Evolutionary conservation across 257 asterid species (phyloP).

Genomic region (Agastache rugosa): DNA sequence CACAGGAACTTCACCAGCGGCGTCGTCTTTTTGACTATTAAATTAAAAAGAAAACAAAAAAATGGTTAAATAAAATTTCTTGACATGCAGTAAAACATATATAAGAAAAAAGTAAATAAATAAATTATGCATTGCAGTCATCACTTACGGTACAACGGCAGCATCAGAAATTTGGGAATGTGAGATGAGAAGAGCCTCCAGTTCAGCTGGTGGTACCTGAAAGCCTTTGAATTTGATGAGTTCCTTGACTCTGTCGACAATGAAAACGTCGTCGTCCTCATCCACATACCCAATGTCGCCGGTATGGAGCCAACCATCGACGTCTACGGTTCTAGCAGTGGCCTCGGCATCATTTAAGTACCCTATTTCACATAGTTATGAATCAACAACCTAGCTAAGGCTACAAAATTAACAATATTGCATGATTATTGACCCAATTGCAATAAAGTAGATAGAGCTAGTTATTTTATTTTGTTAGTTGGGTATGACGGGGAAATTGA

Average conservation of each 20-base stretch:
- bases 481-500: too few relatives aligned
- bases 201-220: constrained; percentile 96
- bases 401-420: neutral
- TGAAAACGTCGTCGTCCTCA: constrained; percentile 61
- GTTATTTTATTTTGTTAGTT: neutral
- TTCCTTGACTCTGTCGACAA: constrained; percentile 83
- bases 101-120: neutral
- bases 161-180: constrained; percentile 80
- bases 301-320: constrained; percentile 95
- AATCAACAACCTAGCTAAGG: neutral
- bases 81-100: too few relatives aligned
- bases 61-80: neutral
- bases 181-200: constrained; percentile 81
- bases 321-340: constrained; percentile 81
- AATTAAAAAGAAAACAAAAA: neutral
- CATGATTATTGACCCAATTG: neutral
- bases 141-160: constrained; percentile 89
- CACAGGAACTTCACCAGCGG: constrained; percentile 91
- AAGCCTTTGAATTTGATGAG: constrained; percentile 92
- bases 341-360: constrained; percentile 81
- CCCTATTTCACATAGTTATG: constrained; percentile 35
- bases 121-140: neutral
- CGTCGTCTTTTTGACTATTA: constrained; percentile 72
- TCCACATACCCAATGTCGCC: constrained; percentile 78
- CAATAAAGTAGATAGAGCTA: neutral